Evolutionary conservation across 306 rosid species (phyloP).

Genomic region (Alnus glutinosa): DNA sequence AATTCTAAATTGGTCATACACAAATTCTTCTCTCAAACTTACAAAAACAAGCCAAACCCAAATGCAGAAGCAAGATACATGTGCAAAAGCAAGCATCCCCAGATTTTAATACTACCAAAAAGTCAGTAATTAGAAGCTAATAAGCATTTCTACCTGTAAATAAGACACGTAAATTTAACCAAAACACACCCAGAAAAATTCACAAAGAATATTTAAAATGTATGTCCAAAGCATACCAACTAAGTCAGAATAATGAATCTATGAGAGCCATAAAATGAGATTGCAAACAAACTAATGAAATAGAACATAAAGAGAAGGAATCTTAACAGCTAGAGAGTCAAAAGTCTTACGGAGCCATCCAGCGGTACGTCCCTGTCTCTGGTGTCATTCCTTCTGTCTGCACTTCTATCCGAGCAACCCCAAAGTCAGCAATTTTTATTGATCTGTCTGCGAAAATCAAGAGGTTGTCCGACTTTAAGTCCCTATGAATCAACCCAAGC

Average conservation of each 20-base stretch:
- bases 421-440: conserved; percentile 26
- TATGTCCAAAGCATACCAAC: not conserved
- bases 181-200: too few species aligned
- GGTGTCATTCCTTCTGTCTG: conserved; percentile 99
- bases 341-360: conserved; percentile 99
- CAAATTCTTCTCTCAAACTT: too few species aligned
- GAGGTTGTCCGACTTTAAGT: conserved; percentile 6
- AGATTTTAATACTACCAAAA: not conserved
- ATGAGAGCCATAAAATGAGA: not conserved
- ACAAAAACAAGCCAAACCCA: too few species aligned
- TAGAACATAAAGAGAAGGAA: not conserved
- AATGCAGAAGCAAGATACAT: conserved; percentile 5
- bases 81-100: not conserved
- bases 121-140: not conserved
- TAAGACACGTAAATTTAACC: not conserved
- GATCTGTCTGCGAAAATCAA: conserved; percentile 6
- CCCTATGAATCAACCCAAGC: conserved; percentile 29
- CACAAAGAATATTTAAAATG: not conserved
- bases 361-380: conserved; percentile 95
- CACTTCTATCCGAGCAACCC: conserved; percentile 85
- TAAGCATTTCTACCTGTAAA: not conserved
- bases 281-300: not conserved
- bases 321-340: conserved; percentile 5
- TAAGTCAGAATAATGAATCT: not conserved
- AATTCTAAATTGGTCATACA: too few species aligned